Evolutionary conservation across 2,329 filamentous ascomycete genomes (phyloP).

Genomic region (Pseudogymnoascus sp.): DNA sequence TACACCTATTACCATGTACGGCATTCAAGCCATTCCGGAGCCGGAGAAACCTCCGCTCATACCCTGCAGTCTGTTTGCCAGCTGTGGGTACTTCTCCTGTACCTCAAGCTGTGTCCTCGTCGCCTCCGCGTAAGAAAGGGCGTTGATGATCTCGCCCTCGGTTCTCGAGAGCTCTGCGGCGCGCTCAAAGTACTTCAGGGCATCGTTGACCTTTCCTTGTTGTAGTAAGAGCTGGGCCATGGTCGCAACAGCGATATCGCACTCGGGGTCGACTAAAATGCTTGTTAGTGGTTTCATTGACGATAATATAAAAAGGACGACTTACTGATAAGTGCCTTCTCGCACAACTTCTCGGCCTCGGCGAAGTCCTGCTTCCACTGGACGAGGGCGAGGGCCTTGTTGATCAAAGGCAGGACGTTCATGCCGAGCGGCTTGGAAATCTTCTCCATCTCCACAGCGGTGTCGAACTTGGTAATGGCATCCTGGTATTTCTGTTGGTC

Average conservation of each 20-base stretch:
- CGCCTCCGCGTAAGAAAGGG: conserved; percentile 91
- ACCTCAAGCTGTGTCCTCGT: conserved; percentile 93
- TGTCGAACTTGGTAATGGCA: conserved; percentile 96
- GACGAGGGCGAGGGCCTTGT: conserved; percentile 94
- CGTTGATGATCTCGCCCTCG: conserved; percentile 92
- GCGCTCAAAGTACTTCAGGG: conserved; percentile 92
- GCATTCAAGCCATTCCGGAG: conserved; percentile 21
- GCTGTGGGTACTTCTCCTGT: conserved; percentile 75
- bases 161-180: conserved; percentile 91
- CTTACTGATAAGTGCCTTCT: conserved; percentile 95
- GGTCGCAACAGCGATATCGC: conserved; percentile 95
- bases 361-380: conserved; percentile 97
- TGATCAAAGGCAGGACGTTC: conserved; percentile 95
- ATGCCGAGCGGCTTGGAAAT: conserved; percentile 87
- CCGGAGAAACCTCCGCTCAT: conserved; percentile 38
- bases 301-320: conserved; percentile 19
- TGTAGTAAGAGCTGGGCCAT: conserved; percentile 97
- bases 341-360: conserved; percentile 91
- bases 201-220: conserved; percentile 93
- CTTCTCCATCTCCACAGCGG: conserved; percentile 98
- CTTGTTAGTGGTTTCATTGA: conserved; percentile 10
- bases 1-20: background rate
- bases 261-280: conserved; percentile 81
- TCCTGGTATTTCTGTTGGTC: conserved; percentile 95
- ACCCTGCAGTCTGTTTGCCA: conserved; percentile 61